Percentiles rank a stretch among this genome's conserved stretches.
These are phyloP conservation scores for Lachnellula occidentalis DNA, from an alignment of 2,329 filamentous ascomycete species.

Conservation along the genomic window DNA sequence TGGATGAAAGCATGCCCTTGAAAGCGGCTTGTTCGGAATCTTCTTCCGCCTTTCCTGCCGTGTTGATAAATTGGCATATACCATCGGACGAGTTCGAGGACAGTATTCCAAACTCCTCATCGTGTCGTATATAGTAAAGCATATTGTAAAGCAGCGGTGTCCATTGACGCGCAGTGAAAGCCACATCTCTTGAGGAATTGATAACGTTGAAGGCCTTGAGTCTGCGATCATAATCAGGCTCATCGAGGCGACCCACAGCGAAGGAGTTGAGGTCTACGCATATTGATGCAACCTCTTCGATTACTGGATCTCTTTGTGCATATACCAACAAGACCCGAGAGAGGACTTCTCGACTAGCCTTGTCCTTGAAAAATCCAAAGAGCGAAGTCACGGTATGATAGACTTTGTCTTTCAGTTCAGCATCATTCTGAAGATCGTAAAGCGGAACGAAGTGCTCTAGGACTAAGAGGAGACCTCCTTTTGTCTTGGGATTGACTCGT, in stretches of 20 bases:
- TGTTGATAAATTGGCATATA: slow-evolving; percentile 71
- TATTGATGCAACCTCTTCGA: slow-evolving; percentile 60
- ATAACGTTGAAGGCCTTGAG: slow-evolving; percentile 71
- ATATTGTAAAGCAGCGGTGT: slow-evolving; percentile 83
- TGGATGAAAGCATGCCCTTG: slow-evolving; percentile 52
- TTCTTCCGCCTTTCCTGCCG: slow-evolving; percentile 42
- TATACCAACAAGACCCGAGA: slow-evolving; percentile 69
- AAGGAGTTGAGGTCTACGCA: slow-evolving; percentile 80
- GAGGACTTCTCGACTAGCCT: slow-evolving; percentile 66
- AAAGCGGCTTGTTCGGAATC: slow-evolving; percentile 43
- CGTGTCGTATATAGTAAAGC: slow-evolving; percentile 77
- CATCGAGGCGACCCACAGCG: slow-evolving; percentile 65
- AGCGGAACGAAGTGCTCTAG: slow-evolving; percentile 74
- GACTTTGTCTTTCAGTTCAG: slow-evolving; percentile 55
- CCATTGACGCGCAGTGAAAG: slow-evolving; percentile 72
- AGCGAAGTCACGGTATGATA: slow-evolving; percentile 73
- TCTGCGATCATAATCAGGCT: slow-evolving; percentile 82
- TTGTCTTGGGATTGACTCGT: slow-evolving; percentile 75
- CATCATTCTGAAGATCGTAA: slow-evolving; percentile 50
- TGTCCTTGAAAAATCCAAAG: slow-evolving; percentile 87
- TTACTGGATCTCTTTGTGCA: slow-evolving; percentile 54
- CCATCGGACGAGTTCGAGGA: slow-evolving; percentile 74
- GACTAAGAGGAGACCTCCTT: slow-evolving; percentile 73
- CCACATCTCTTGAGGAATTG: slow-evolving; percentile 53
- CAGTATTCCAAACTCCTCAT: slow-evolving; percentile 83